Base-by-base conservation (phyloP, 2,329 filamentous ascomycete genomes). In the Amesomyces nigricolor region DNA sequence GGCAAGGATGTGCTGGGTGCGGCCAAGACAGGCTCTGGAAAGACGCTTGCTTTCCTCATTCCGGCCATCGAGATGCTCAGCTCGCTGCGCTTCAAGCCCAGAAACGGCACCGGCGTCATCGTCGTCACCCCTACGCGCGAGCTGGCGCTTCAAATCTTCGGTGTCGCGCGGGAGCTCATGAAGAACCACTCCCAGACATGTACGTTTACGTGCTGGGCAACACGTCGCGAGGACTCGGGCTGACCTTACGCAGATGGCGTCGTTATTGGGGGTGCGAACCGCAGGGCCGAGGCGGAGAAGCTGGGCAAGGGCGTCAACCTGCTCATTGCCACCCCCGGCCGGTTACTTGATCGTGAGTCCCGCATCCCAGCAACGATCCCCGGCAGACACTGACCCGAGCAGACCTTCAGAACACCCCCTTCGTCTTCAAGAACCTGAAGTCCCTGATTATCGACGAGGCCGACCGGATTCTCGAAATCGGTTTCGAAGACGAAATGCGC, bases 401-500 rank as follows among this genome's bases (percentile, higher is more conserved):
- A 63, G 62, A 99, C 68, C 78, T 99, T 42, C 89, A 94, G 71
- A 96, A 92, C 70, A 97, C 94, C 0, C 87, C 86, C 17, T 97
- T 97, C 62, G 77, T 85, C 40, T 96, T 89, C 80, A 95, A 95
- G 78, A 96, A 96, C 72, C 74, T 96, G 64, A 91, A 91, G 71
- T 88, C 90, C 1, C 78, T 99, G 37, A 83, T 99, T 63, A 96
- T 97, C 63, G 94, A 99, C 66, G 94, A 99, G 74, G 94, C 94
- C 16, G 94, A 99, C 70, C 86, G 94, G 47, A 96, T 99, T 60
- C 77, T 99, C 44, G 94, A 99, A 74, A 89, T 96, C 60, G 92
- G 94, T 65, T 99, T 99, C 78, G 94, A 99, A 72, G 94, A 97
- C 67, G 94, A 99, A 75, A 96, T 99, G 88, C 82, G 89, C 61